Evolutionary conservation across 768 basidiomycete species (phyloP), one percentile per base, ranked within the genome.

Genomic region (Tricholoma hemisulphureum): DNA sequence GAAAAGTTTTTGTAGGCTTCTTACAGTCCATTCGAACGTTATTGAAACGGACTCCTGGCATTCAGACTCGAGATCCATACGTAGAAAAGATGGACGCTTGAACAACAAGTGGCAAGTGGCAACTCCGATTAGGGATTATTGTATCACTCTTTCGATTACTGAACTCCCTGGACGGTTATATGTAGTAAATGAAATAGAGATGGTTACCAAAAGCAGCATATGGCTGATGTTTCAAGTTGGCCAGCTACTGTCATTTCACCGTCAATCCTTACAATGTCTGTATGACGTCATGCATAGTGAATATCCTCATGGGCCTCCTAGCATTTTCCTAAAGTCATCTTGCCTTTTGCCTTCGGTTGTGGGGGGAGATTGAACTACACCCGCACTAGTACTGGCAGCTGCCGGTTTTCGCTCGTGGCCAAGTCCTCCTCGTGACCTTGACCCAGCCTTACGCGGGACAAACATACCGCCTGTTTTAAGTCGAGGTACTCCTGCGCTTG

Each of bases 261-360:
- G n/a, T n/a, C n/a, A n/a, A n/a, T n/a, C n/a, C n/a, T n/a, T n/a
- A n/a, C n/a, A n/a, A n/a, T n/a, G n/a, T n/a, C n/a, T n/a, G n/a
- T n/a, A n/a, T n/a, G n/a, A n/a, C n/a, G n/a, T n/a, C n/a, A n/a
- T n/a, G n/a, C n/a, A n/a, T n/a, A 43, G 41, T 23, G 23, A 23
- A 23, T 23, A 23, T 10, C 39, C 37, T 58, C 52, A 63, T 57
- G 55, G 51, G 7, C 60, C 63, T 57, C 75, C 75, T 29, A 95
- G 69, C 87, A 95, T 88, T 66, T 87, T 91, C 57, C 94, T 78
- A 70, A 96, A 96, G 64, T 91, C 91, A 63, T 93, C 87, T 68
- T 95, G 93, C 2, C 84, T 83, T 68, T 82, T 87, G 26, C 74
- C 78, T 71, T 69, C 37, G 65, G 64, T 63, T 31, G 63, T 58